phyloP scores from a whole-genome alignment of 164 flowering plant genomes.

The Warburgia ugandensis region DNA sequence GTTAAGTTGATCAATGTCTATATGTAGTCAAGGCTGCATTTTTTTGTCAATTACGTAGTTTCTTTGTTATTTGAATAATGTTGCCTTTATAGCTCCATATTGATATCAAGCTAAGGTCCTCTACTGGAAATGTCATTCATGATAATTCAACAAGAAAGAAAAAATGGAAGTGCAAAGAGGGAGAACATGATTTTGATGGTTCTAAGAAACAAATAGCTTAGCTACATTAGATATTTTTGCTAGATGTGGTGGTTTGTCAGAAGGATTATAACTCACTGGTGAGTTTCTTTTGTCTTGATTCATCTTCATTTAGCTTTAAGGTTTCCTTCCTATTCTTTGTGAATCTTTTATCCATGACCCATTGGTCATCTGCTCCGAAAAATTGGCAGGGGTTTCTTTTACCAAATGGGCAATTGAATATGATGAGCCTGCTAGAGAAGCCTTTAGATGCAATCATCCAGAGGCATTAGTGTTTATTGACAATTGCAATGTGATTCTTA shows the following conservation, averaged over 20 bases:
- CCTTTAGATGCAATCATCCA: slow-evolving; percentile 80
- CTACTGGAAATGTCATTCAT: slow-evolving; percentile 20
- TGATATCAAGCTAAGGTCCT: slow-evolving; percentile 35
- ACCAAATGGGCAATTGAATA: slow-evolving; percentile 99
- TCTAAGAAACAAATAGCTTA: slow-evolving; percentile 32
- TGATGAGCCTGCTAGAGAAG: slow-evolving; percentile 89
- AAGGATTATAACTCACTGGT: slow-evolving; percentile 80
- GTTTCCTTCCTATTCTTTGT: no score
- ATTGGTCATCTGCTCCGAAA: slow-evolving; percentile 4
- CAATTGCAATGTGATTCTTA: slow-evolving; percentile 88
- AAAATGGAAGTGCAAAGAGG: slow-evolving; percentile 73
- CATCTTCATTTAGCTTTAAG: neutral
- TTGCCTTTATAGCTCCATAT: slow-evolving; percentile 69
- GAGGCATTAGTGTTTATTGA: slow-evolving; percentile 52
- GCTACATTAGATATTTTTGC: slow-evolving; percentile 95
- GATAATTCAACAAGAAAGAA: slow-evolving; percentile 47
- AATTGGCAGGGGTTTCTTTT: slow-evolving; percentile 48
- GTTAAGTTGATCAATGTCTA: neutral
- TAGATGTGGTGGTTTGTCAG: slow-evolving; percentile 97
- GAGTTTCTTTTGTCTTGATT: no score
- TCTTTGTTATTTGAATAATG: no score
- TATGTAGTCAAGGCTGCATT: neutral
- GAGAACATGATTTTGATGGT: slow-evolving; percentile 31
- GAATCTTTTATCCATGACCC: no score
- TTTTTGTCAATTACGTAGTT: neutral